These are phyloP conservation scores for Arabidopsis lyrata DNA, from an alignment of 441 rosid species.

Conservation along the genomic window DNA sequence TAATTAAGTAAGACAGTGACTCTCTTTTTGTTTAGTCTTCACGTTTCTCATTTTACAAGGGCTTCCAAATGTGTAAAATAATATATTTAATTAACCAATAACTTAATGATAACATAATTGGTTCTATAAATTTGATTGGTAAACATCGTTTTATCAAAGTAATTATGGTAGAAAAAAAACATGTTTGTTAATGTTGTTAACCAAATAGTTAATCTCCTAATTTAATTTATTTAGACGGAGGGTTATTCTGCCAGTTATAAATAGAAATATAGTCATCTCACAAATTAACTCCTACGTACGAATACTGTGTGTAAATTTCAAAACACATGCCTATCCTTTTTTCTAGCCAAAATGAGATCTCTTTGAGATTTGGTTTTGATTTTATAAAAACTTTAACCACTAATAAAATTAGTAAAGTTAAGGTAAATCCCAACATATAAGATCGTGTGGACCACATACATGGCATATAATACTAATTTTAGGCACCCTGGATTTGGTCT, in stretches of 20 bases:
- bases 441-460: slow-evolving; percentile 44
- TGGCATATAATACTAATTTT: slow-evolving; percentile 23
- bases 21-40: not conserved
- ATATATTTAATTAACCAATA: not conserved
- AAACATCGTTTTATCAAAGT: not conserved
- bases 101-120: not conserved
- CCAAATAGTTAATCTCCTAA: not conserved
- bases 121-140: not conserved
- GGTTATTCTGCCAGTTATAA: not conserved
- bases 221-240: not conserved
- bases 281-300: not conserved
- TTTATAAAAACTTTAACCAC: slow-evolving; percentile 11
- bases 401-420: slow-evolving; percentile 23
- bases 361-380: slow-evolving; percentile 37
- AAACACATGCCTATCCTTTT: slow-evolving; percentile 9
- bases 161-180: not conserved
- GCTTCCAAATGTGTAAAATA: not conserved
- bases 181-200: not conserved
- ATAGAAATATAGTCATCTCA: not conserved
- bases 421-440: slow-evolving; percentile 41
- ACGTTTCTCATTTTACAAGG: slow-evolving; percentile 1
- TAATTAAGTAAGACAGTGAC: slow-evolving; percentile 14
- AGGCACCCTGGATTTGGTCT: slow-evolving; percentile 47
- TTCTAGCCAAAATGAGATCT: slow-evolving; percentile 23
- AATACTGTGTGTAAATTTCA: not conserved